Base-by-base conservation (phyloP, 1,284 basidiomycete species). In the Cutaneotrichosporon sp. region DNA sequence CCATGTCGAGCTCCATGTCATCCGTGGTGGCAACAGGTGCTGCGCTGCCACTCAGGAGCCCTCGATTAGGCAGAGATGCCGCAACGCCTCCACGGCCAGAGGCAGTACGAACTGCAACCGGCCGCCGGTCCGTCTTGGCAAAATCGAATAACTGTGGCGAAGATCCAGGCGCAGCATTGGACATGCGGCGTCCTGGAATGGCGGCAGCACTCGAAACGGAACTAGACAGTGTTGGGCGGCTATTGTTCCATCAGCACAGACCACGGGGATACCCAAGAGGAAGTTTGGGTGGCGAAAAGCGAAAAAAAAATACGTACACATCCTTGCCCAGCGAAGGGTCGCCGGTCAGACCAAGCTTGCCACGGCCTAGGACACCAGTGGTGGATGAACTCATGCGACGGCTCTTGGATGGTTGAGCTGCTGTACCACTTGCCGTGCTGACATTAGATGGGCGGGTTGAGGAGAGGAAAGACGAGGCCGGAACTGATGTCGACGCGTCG, bases 1-100 rank as follows among this genome's bases (percentile, higher is more conserved):
- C 65, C 70, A 73, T 71, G 50, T 73, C 71, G 4, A 72, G 60
- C 58, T 72, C 71, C 59, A 70, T 68, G 54, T 73, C 71, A 44
- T 71, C 70, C 10, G 42, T 36, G 30, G 46, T 51, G 20, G 54
- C 54, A 4, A 51, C 44, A 10, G 56, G 55, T 9, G 52, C 49
- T 13, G 48, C 47, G 38, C 53, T 56, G 3, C 35, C 58, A 51
- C 36, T 61, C 23, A 22, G 51, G n/a, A 54, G 56, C 43, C 54
- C 57, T 10, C 63, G 56, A 8, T 44, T 55, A 12, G 67, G 69
- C 3, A 72, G 51, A 12, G 68, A 72, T 1, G 66, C 67, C 1
- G 70, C 64, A 7, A 70, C 59, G 9, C 34, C 53, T 8, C 39
- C 44, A 10, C 54, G 55, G 17, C 55, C 45, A 2, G 47, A 38